Evolutionary conservation across 192 early-diverging fungal species (phyloP).

Genomic region (Gaertneriomyces sp.): DNA sequence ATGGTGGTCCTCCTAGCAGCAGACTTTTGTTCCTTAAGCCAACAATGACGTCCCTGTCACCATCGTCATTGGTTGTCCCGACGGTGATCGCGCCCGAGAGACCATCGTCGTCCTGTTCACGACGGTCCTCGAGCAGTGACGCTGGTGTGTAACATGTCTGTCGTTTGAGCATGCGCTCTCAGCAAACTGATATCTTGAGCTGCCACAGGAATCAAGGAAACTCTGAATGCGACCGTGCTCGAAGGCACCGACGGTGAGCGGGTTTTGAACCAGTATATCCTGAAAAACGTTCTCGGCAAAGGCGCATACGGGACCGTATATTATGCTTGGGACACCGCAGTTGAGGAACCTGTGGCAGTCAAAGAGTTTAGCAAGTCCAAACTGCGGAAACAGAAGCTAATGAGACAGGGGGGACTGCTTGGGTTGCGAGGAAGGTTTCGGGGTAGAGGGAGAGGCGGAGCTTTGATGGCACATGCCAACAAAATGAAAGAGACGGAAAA

Average conservation of each 20-base stretch:
- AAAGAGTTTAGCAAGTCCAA: slow-evolving; percentile 92
- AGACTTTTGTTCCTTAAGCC: no score
- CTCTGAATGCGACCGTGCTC: slow-evolving; percentile 60
- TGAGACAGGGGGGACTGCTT: slow-evolving; percentile 51
- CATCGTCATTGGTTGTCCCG: no score
- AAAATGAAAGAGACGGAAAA: slow-evolving; percentile 57
- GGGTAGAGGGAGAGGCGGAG: slow-evolving; percentile 38
- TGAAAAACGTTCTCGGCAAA: slow-evolving; percentile 73
- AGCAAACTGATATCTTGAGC: no score
- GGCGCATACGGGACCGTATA: slow-evolving; percentile 91
- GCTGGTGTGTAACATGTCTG: no score
- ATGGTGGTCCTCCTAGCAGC: no score
- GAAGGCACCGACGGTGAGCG: slow-evolving; percentile 70
- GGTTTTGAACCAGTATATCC: slow-evolving; percentile 77
- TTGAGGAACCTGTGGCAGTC: slow-evolving; percentile 66
- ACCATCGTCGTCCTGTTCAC: no score
- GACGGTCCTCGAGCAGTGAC: no score
- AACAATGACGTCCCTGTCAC: no score
- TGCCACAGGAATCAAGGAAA: slow-evolving; percentile 39
- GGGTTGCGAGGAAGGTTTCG: slow-evolving; percentile 39
- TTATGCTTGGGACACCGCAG: slow-evolving; percentile 58
- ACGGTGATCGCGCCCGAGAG: no score
- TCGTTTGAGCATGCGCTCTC: no score
- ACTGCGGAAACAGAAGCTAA: slow-evolving; percentile 61
- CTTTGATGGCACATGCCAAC: slow-evolving; percentile 53